Evolutionary conservation across 2,329 filamentous ascomycete genomes (phyloP).

Genomic region (Elsinoe australis): DNA sequence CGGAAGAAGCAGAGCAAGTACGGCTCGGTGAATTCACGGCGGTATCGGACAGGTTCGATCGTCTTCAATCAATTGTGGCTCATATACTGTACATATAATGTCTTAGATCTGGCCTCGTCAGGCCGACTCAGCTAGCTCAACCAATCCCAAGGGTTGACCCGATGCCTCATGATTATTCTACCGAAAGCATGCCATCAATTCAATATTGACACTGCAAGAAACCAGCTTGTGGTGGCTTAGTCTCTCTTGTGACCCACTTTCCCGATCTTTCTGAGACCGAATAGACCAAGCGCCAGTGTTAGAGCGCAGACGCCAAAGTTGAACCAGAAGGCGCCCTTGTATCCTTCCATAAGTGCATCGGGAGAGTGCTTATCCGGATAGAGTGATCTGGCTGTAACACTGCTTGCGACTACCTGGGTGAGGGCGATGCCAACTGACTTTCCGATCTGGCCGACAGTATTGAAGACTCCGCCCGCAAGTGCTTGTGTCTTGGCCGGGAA

Average conservation of each 20-base stretch:
- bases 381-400: slow-evolving; percentile 21
- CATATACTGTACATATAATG: too few species aligned
- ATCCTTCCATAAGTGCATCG: slow-evolving; percentile 35
- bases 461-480: slow-evolving; percentile 41
- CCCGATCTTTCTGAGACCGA: slow-evolving; percentile 38
- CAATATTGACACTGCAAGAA: slow-evolving; percentile 2
- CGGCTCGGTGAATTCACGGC: too few species aligned
- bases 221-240: slow-evolving; percentile 18
- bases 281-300: slow-evolving; percentile 30
- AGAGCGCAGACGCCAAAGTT: slow-evolving; percentile 32
- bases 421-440: slow-evolving; percentile 36
- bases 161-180: neutral
- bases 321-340: slow-evolving; percentile 38
- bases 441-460: slow-evolving; percentile 38
- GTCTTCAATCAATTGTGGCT: too few species aligned
- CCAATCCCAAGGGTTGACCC: neutral
- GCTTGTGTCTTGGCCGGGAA: slow-evolving; percentile 38
- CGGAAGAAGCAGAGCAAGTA: too few species aligned
- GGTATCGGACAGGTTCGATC: too few species aligned
- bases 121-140: neutral
- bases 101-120: too few species aligned
- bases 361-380: slow-evolving; percentile 29
- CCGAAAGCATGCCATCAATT: neutral
- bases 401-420: slow-evolving; percentile 33
- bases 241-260: slow-evolving; percentile 39